Evolutionary conservation across 208 protist species (phyloP).

Genomic region (Crithidia bombi): DNA sequence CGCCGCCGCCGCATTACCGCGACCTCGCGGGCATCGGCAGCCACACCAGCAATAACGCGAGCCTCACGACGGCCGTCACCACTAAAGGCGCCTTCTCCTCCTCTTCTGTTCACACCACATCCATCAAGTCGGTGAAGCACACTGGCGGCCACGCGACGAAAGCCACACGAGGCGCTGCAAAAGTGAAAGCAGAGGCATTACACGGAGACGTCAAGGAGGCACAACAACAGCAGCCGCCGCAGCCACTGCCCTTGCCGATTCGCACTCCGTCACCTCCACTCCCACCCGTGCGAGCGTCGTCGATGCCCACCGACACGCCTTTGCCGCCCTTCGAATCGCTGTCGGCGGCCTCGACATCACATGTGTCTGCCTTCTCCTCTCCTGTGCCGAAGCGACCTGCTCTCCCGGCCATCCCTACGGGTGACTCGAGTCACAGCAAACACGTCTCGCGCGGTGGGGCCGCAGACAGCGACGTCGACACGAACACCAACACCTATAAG

Average conservation of each 20-base stretch:
- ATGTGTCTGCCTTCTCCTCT: background rate
- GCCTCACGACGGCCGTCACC: background rate
- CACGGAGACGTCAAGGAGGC: background rate
- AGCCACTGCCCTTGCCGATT: background rate
- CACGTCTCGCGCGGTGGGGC: background rate
- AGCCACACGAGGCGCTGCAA: background rate
- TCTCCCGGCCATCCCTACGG: background rate
- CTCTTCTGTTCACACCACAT: background rate
- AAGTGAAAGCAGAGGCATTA: background rate
- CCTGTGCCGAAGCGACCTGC: background rate
- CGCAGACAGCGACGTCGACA: background rate
- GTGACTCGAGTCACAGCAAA: background rate
- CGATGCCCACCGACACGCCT: background rate
- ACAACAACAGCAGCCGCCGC: background rate
- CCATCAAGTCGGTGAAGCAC: background rate
- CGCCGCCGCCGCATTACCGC: slow-evolving; percentile 10
- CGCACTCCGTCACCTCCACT: background rate
- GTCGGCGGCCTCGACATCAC: background rate
- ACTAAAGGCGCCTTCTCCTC: background rate
- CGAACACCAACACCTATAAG: background rate
- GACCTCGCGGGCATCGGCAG: slow-evolving; percentile 1
- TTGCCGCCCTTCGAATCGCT: background rate
- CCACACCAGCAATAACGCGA: slow-evolving; percentile 17
- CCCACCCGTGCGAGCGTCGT: background rate
- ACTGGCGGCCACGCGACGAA: background rate